Evolutionary conservation across 345 rosid species (phyloP), one percentile per base, ranked within the genome.

Genomic region (Laguncularia racemosa): DNA sequence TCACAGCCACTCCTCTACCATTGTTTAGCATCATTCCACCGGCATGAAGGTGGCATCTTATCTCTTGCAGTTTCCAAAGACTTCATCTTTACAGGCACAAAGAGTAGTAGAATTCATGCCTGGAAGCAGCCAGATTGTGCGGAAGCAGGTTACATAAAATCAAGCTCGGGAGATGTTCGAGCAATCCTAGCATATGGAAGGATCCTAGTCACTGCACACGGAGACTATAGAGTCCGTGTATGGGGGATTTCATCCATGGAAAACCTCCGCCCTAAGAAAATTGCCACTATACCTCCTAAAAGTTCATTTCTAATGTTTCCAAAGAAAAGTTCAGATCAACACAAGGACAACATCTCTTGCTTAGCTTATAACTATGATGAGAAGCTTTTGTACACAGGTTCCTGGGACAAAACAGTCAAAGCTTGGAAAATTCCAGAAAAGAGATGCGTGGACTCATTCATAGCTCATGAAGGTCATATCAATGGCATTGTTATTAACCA

Each of bases 341-440:
- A 79, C 85, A n/a, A 66, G 64, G 68, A 57, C 46, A 2, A 14
- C 62, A 45, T 57, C 62, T 57, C 68, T 6, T 65, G 68, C 61
- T 21, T 65, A 14, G 68, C 68, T 13, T 58, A 57, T 52, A 51
- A 57, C 56, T 56, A 57, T 49, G 48, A 67, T 0, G 85, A 81
- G 18, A 78, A 81, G 21, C 23, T 78, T 66, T 68, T 89, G 45
- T 86, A 89, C 66, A 81, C 96, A 1, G 96, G 95, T 6, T 84
- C 98, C 3, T 91, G 95, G 28, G 98, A 92, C 56, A 89, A 88
- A 18, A 92, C 91, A 6, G 93, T 89, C 1, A 89, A 86, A 52
- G 91, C 80, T 3, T 92, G 98, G 96, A 78, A 81, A 52, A 51
- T 65, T n/a, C 45, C 26, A 6, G 68, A 51, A 23, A 56, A 57